Evolutionary conservation across 2,329 filamentous ascomycete genomes (phyloP).

Genomic region (Geosmithia flava): DNA sequence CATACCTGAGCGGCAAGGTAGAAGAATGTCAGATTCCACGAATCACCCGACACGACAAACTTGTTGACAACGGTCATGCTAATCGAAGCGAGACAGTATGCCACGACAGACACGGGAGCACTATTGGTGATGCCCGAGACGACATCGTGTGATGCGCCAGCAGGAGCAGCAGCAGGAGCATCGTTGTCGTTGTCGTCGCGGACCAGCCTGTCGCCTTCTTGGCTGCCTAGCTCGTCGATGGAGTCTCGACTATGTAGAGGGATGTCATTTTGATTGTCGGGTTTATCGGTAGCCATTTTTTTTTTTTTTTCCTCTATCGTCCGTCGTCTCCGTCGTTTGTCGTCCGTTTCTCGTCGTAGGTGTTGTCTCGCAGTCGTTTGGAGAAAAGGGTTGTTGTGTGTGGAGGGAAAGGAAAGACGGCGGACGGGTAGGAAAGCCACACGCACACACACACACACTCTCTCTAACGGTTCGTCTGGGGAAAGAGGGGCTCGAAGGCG

Average conservation of each 20-base stretch:
- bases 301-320: no score
- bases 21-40: slow-evolving; percentile 96
- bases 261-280: slow-evolving; percentile 58
- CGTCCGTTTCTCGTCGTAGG: no score
- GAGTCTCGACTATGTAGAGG: slow-evolving; percentile 50
- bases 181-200: slow-evolving; percentile 7
- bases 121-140: slow-evolving; percentile 53
- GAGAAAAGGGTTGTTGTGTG: no score
- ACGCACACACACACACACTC: no score
- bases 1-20: slow-evolving; percentile 81
- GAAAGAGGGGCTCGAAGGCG: no score
- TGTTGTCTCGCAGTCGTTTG: no score
- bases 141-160: slow-evolving; percentile 8
- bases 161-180: slow-evolving; percentile 4
- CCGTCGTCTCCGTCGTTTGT: no score
- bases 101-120: slow-evolving; percentile 67
- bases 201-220: slow-evolving; percentile 39
- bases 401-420: no score
- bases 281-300: slow-evolving; percentile 52
- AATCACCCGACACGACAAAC: slow-evolving; percentile 81
- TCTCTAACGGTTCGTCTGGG: no score
- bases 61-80: slow-evolving; percentile 99
- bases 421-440: no score
- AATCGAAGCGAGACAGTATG: slow-evolving; percentile 94
- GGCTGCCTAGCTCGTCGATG: slow-evolving; percentile 16